A percentile compares a stretch with the other conserved stretches of the same genome.
These are phyloP conservation scores for Ambrosia hybrid DNA, from an alignment of 140 eudicot genomes.

Conservation along the genomic window DNA sequence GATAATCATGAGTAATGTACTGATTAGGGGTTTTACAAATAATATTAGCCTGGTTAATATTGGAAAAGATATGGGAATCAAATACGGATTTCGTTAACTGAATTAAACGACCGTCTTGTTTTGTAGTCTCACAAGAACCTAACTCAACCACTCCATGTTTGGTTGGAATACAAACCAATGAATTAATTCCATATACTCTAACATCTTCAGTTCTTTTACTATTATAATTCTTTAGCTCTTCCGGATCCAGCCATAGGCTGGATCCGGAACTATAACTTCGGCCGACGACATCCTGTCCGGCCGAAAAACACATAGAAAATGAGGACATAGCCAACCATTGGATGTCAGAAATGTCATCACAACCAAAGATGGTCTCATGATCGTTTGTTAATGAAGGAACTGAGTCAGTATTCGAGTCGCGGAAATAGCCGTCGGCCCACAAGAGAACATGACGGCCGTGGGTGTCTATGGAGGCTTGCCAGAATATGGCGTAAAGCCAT, in stretches of 20 bases:
- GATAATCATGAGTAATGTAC: neutral
- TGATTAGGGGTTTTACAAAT: neutral
- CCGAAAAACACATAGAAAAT: conserved; percentile 25
- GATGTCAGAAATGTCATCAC: conserved; percentile 29
- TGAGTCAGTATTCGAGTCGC: conserved; percentile 12
- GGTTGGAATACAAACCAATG: conserved; percentile 40
- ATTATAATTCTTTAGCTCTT: conserved; percentile 38
- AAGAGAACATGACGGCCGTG: conserved; percentile 32
- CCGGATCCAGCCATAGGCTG: conserved; percentile 39
- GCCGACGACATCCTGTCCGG: conserved; percentile 36
- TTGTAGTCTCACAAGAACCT: conserved; percentile 16
- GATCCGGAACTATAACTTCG: conserved; percentile 43
- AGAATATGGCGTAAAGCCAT: conserved; percentile 58
- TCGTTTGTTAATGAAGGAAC: neutral
- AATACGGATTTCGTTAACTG: conserved; percentile 27
- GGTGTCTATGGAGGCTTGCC: conserved; percentile 44
- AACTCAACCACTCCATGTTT: conserved; percentile 7
- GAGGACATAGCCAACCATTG: conserved; percentile 57
- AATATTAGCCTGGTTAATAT: conserved; percentile 24
- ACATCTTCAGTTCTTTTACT: conserved; percentile 31
- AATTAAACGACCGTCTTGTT: conserved; percentile 14
- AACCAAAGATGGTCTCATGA: conserved; percentile 16
- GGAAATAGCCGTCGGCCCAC: conserved; percentile 53
- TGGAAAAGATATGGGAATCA: conserved; percentile 21
- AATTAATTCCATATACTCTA: conserved; percentile 28